Base-by-base conservation (phyloP, 495 filamentous ascomycete genomes). In the Penicillium verhagenii region DNA sequence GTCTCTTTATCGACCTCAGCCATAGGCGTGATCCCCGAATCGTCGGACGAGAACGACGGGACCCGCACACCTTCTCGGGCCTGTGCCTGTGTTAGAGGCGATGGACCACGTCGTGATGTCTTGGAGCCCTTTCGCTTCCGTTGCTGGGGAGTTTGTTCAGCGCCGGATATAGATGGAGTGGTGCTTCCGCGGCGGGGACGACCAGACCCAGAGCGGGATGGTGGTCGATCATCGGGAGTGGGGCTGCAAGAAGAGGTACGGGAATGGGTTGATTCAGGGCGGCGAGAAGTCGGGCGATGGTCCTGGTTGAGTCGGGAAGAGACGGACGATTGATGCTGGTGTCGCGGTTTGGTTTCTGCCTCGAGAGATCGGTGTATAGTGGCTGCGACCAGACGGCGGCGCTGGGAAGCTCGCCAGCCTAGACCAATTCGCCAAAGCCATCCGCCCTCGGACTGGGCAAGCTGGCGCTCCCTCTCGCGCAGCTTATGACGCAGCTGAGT, bases 361-460 rank as follows among this genome's bases (percentile, higher is more conserved):
- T 71, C 68, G 3, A 60, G 37, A 21, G 60, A 51, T 21, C 63
- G 63, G 44, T 69, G 58, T 33, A 72, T 31, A 6, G 63, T 70
- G n/a, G 59, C 61, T 21, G 70, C 66, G n/a, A 69, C 59, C 11
- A 68, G 50, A 28, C 73, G 64, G 31, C 69, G 70, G 31, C 66
- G 72, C 52, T 77, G 78, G 54, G 83, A 82, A 59, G 82, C 79
- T 67, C 70, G 83, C 85, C 78, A 91, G 48, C 87, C 80, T 1
- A 79, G 70, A 1, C 72, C 70, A 31, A 75, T 40, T 77, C 91
- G 92, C 87, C 88, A 91, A 33, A 91, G 72, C 90, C 90, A 94
- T 21, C 87, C 83, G n/a, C 88, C 81, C 40, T 88, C 78, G 51
- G 83, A 71, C 58, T 79, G 80, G 6, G 87, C 86, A 24, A 88